These are phyloP conservation scores for Vitis hybrid DNA, from an alignment of 177 flowering plant species.

Conservation along the genomic window DNA sequence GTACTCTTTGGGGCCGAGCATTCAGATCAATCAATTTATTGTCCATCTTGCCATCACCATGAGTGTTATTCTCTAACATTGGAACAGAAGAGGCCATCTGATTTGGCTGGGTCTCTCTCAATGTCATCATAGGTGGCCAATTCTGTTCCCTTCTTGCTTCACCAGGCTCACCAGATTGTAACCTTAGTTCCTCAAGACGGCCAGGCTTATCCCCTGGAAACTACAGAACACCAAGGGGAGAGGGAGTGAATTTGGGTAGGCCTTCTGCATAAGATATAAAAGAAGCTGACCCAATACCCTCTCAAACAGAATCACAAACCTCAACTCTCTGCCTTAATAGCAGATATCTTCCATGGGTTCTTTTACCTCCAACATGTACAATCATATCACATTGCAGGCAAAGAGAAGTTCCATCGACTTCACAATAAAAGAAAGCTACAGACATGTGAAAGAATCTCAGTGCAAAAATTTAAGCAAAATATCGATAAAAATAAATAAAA, in stretches of 20 bases:
- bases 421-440: constrained; percentile 71
- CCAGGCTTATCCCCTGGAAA: constrained; percentile 80
- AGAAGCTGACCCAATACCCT: background rate
- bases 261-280: background rate
- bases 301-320: constrained; percentile 48
- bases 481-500: background rate
- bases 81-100: constrained; percentile 38
- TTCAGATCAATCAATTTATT: constrained; percentile 72
- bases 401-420: constrained; percentile 71
- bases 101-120: constrained; percentile 45
- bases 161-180: constrained; percentile 34
- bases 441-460: background rate
- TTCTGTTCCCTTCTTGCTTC: constrained; percentile 37
- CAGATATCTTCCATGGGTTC: constrained; percentile 89
- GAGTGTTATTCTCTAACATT: constrained; percentile 28
- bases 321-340: constrained; percentile 83
- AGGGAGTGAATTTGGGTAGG: constrained; percentile 1
- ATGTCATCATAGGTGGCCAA: constrained; percentile 22
- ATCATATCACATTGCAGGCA: constrained; percentile 69
- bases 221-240: constrained; percentile 32
- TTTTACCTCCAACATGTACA: constrained; percentile 98
- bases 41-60: constrained; percentile 42
- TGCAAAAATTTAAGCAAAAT: too few relatives aligned
- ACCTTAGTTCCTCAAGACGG: constrained; percentile 33
- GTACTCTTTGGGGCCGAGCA: constrained; percentile 52